These are phyloP conservation scores for Nitzschia palea DNA, from an alignment of 108 stramenopile genomes.

Conservation along the genomic window DNA sequence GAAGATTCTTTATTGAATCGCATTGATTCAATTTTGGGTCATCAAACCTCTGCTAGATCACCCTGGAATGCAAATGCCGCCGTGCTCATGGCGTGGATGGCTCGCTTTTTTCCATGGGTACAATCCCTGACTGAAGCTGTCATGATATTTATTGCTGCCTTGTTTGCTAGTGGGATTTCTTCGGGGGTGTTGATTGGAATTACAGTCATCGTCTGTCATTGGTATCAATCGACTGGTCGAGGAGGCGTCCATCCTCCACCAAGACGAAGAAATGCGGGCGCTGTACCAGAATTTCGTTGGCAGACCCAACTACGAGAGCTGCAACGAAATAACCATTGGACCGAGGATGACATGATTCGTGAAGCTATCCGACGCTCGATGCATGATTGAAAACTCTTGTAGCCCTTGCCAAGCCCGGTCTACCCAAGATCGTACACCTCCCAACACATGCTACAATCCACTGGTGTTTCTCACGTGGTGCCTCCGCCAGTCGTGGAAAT, in stretches of 20 bases:
- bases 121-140: background rate
- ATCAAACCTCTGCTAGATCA: background rate
- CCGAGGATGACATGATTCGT: background rate
- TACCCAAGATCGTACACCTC: no score
- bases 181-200: background rate
- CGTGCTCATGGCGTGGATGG: background rate
- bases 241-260: background rate
- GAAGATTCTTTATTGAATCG: conserved; percentile 5
- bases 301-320: background rate
- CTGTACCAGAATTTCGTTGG: background rate
- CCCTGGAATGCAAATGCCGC: background rate
- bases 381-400: no score
- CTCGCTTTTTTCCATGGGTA: background rate
- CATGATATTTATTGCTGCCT: background rate
- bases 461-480: no score
- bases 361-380: conserved; percentile 12
- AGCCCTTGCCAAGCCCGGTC: no score
- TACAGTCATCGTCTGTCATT: background rate
- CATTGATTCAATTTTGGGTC: conserved; percentile 12
- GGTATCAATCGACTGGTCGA: background rate
- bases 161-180: background rate
- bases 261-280: background rate
- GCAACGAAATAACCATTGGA: background rate
- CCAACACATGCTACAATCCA: no score
- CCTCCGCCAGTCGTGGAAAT: no score